Conservation (phyloP, 345 rosid species). For the Gossypium raimondii region DNA sequence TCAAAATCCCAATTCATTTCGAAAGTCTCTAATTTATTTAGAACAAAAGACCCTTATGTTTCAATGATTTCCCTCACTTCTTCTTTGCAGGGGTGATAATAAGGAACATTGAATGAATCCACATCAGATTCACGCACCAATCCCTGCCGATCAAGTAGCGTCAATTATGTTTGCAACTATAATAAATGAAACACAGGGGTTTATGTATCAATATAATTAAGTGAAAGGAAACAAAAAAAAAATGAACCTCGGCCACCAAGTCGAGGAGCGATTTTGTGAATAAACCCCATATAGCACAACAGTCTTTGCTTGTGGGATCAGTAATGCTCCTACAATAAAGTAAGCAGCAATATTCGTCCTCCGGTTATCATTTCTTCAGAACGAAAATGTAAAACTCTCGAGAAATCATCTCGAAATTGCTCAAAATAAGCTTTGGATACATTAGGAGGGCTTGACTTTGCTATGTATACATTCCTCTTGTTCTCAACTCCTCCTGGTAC, state of each 20-base stretch:
- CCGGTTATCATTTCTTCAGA: constrained; percentile 34
- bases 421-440: neutral
- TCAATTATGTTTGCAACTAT: neutral
- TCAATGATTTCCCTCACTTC: neutral
- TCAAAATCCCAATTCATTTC: constrained; percentile 15
- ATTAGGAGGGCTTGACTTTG: neutral
- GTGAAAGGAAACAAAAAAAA: neutral
- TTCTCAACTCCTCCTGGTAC: constrained; percentile 11
- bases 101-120: neutral
- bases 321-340: constrained; percentile 28
- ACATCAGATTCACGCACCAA: neutral
- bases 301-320: constrained; percentile 25
- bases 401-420: constrained; percentile 33
- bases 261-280: constrained; percentile 29
- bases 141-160: neutral
- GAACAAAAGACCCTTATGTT: neutral
- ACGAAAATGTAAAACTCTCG: constrained; percentile 24
- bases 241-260: constrained; percentile 16
- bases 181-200: no score
- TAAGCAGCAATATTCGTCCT: constrained; percentile 15
- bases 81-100: neutral
- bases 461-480: neutral
- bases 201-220: neutral
- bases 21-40: constrained; percentile 20
- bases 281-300: constrained; percentile 21